Percentiles rank a stretch among this genome's conserved stretches.
These are phyloP conservation scores for Cyberlindnera xylosilytica DNA, from an alignment of 805 yeast species.

Conservation along the genomic window DNA sequence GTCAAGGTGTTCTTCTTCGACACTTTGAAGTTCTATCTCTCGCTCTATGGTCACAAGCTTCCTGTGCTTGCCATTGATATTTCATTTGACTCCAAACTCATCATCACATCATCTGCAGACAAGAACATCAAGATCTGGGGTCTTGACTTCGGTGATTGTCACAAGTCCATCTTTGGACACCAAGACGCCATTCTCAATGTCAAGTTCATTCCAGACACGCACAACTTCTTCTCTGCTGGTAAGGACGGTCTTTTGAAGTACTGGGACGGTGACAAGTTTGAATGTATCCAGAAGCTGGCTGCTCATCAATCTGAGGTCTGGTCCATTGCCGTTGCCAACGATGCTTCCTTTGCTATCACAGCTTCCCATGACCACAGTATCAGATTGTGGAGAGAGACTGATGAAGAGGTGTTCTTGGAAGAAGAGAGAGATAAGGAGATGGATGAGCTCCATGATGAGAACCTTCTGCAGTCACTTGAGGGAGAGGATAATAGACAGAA, in stretches of 20 bases:
- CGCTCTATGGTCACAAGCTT: slow-evolving; percentile 92
- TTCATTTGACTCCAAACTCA: slow-evolving; percentile 80
- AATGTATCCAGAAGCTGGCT: slow-evolving; percentile 80
- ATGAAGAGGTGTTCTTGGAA: slow-evolving; percentile 93
- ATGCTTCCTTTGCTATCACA: slow-evolving; percentile 70
- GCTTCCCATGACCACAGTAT: slow-evolving; percentile 93
- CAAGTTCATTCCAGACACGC: slow-evolving; percentile 77
- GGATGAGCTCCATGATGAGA: slow-evolving; percentile 88
- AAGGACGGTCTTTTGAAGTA: slow-evolving; percentile 89
- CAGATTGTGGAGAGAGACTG: slow-evolving; percentile 90
- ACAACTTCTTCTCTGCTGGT: slow-evolving; percentile 84
- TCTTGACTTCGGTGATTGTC: slow-evolving; percentile 97
- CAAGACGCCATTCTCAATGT: slow-evolving; percentile 94
- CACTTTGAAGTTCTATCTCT: slow-evolving; percentile 79
- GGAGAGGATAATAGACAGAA: slow-evolving; percentile 39
- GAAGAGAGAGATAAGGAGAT: slow-evolving; percentile 95
- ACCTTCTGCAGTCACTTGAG: slow-evolving; percentile 69
- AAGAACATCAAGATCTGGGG: slow-evolving; percentile 99
- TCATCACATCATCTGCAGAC: slow-evolving; percentile 94
- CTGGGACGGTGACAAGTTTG: slow-evolving; percentile 99
- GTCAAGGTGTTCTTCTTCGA: slow-evolving; percentile 91
- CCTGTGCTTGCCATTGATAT: slow-evolving; percentile 94
- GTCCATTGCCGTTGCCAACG: slow-evolving; percentile 76
- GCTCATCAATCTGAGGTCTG: slow-evolving; percentile 94
- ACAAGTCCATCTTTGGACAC: slow-evolving; percentile 93